Conservation (phyloP, 2,329 filamentous ascomycete genomes). For the Colletotrichum sp. region DNA sequence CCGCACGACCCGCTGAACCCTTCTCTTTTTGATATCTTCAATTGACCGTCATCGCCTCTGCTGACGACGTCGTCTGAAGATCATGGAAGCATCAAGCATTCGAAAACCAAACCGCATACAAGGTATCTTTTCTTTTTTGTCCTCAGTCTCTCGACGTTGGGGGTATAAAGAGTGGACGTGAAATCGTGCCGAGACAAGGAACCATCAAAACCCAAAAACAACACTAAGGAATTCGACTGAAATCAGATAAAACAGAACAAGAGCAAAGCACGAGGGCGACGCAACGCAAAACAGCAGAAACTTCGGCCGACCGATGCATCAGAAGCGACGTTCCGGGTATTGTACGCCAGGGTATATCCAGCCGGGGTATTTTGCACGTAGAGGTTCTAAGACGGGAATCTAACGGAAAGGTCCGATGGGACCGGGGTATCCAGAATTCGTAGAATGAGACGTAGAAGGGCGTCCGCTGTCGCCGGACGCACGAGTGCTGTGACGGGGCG, state of each 20-base stretch:
- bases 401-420: slow-evolving; percentile 91
- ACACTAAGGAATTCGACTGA: slow-evolving; percentile 3
- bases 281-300: slow-evolving; percentile 28
- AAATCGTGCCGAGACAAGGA: slow-evolving; percentile 24
- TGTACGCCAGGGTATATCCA: slow-evolving; percentile 71
- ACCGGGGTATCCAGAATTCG: slow-evolving; percentile 94
- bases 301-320: slow-evolving; percentile 53
- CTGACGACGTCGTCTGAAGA: not conserved
- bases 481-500: slow-evolving; percentile 82
- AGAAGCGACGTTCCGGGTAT: slow-evolving; percentile 53
- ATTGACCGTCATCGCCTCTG: not conserved
- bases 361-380: slow-evolving; percentile 65
- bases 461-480: slow-evolving; percentile 90
- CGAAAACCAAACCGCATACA: slow-evolving; percentile 13
- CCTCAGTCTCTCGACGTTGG: slow-evolving; percentile 19
- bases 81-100: not conserved
- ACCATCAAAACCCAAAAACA: slow-evolving; percentile 22
- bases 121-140: slow-evolving; percentile 24
- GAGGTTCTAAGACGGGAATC: slow-evolving; percentile 53
- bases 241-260: slow-evolving; percentile 26
- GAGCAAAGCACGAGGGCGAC: slow-evolving; percentile 31
- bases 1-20: not conserved
- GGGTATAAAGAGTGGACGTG: slow-evolving; percentile 26
- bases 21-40: slow-evolving; percentile 11
- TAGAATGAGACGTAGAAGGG: slow-evolving; percentile 94